Evolutionary conservation across 1,139 yeast genomes (phyloP).

Genomic region (Kodamaea arcana): DNA sequence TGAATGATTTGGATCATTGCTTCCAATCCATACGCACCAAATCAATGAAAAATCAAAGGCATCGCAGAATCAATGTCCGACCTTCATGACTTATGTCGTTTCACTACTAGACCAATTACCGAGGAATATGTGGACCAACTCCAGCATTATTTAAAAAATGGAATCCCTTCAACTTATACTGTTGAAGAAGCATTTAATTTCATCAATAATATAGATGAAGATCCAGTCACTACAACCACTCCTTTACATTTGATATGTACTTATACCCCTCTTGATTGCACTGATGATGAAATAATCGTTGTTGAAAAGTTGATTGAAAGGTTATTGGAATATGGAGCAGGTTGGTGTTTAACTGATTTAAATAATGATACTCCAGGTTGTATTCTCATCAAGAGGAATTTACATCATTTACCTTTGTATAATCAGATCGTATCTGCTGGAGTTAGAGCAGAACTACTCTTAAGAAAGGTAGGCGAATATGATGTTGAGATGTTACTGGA

Average conservation of each 20-base stretch:
- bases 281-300: slow-evolving; percentile 41
- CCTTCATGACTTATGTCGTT: slow-evolving; percentile 63
- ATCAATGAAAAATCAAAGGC: neutral
- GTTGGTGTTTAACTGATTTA: slow-evolving; percentile 74
- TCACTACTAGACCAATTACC: slow-evolving; percentile 54
- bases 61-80: slow-evolving; percentile 48
- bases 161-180: slow-evolving; percentile 81
- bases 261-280: slow-evolving; percentile 44
- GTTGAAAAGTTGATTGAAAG: slow-evolving; percentile 56
- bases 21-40: too few relatives aligned
- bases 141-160: slow-evolving; percentile 46
- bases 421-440: slow-evolving; percentile 76
- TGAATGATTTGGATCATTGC: too few relatives aligned
- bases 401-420: slow-evolving; percentile 42
- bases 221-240: slow-evolving; percentile 51
- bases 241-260: slow-evolving; percentile 70
- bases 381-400: slow-evolving; percentile 49
- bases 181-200: slow-evolving; percentile 67
- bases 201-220: slow-evolving; percentile 38
- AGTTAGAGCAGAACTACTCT: slow-evolving; percentile 78
- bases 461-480: slow-evolving; percentile 66
- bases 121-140: slow-evolving; percentile 40
- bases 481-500: slow-evolving; percentile 40
- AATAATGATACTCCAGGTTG: slow-evolving; percentile 78
- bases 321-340: slow-evolving; percentile 83